phyloP scores from a whole-genome alignment of 495 filamentous ascomycete genomes.

The Elaphomyces granulatus region DNA sequence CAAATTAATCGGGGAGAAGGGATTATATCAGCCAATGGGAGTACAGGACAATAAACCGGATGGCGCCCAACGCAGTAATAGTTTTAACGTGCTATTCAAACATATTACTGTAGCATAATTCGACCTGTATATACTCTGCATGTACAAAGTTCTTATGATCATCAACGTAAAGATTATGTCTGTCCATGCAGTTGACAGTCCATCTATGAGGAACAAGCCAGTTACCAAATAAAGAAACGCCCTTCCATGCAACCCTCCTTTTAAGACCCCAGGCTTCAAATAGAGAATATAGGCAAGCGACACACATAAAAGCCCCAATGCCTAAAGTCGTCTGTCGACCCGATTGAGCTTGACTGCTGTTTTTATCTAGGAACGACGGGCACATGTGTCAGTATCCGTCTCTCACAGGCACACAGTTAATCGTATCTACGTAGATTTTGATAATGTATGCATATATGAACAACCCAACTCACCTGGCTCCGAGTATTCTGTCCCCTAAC shows the following conservation, averaged over 20 bases:
- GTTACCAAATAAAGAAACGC: conserved; percentile 2
- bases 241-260: too few relatives aligned
- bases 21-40: conserved; percentile 17
- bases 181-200: not conserved
- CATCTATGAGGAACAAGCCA: conserved; percentile 1
- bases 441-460: too few relatives aligned
- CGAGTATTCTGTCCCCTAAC: conserved; percentile 79
- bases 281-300: too few relatives aligned
- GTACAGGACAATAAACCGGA: not conserved
- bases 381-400: not conserved
- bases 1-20: conserved; percentile 67
- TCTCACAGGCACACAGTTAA: too few relatives aligned
- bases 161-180: too few relatives aligned
- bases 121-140: too few relatives aligned
- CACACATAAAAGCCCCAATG: too few relatives aligned
- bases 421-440: too few relatives aligned
- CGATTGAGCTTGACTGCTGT: conserved; percentile 69
- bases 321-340: conserved; percentile 50
- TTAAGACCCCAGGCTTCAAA: too few relatives aligned
- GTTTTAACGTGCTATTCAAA: too few relatives aligned
- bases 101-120: too few relatives aligned
- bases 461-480: conserved; percentile 60
- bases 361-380: conserved; percentile 37
- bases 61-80: not conserved
- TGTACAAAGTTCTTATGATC: not conserved